A percentile compares a stretch with the other conserved stretches of the same genome.
phyloP scores from a whole-genome alignment of 345 rosid genomes.

The Orychophragmus violaceus region DNA sequence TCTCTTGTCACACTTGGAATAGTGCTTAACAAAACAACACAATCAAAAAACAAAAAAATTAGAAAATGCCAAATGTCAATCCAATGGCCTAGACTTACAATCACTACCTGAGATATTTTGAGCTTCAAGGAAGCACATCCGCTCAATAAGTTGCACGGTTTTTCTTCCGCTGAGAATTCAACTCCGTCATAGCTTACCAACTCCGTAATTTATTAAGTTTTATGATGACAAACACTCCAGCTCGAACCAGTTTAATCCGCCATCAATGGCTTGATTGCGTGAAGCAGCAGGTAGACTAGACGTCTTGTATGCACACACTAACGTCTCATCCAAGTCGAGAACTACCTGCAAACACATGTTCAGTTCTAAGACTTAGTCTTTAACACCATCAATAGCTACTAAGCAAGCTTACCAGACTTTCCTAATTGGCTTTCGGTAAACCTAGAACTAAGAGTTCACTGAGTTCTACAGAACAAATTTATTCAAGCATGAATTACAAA shows the following conservation, averaged over 20 bases:
- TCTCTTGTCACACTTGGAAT: constrained; percentile 73
- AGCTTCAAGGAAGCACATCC: constrained; percentile 81
- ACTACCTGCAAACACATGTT: constrained; percentile 51
- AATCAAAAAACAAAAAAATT: not conserved
- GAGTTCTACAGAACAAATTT: too few relatives aligned
- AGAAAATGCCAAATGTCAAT: not conserved
- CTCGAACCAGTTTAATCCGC: constrained; percentile 77
- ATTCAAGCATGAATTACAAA: not conserved
- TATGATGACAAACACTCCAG: constrained; percentile 67
- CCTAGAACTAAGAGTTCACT: too few relatives aligned
- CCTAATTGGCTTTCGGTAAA: too few relatives aligned
- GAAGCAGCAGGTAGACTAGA: constrained; percentile 48
- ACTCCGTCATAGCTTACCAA: constrained; percentile 67
- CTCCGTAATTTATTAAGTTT: too few relatives aligned
- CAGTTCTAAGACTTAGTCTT: not conserved
- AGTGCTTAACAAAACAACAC: too few relatives aligned
- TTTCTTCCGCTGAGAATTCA: constrained; percentile 60
- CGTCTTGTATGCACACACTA: constrained; percentile 9
- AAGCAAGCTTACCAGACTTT: too few relatives aligned
- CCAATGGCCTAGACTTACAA: not conserved
- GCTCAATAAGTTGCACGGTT: constrained; percentile 49
- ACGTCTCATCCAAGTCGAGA: constrained; percentile 86
- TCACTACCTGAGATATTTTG: constrained; percentile 76
- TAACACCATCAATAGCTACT: too few relatives aligned
- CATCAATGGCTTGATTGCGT: constrained; percentile 52